Conservation (phyloP, 176 grass and related monocot genomes). For the Eleusine indica region DNA sequence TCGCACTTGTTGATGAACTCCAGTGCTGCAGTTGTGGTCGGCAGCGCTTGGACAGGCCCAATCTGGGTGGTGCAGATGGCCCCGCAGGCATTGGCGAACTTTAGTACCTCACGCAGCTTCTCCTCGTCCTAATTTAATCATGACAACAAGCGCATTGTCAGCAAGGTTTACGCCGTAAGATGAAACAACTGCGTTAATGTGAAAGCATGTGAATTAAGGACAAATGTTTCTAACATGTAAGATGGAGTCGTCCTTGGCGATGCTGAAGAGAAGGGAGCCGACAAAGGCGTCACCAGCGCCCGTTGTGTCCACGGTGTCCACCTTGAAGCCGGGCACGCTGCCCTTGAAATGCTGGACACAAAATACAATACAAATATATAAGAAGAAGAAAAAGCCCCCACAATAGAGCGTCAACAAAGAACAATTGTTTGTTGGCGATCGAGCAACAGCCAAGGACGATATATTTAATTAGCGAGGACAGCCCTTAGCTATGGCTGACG, state of each 20-base stretch:
- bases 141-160: no score
- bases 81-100: slow-evolving; percentile 76
- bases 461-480: no score
- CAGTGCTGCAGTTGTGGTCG: slow-evolving; percentile 39
- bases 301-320: slow-evolving; percentile 78
- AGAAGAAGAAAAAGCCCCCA: no score
- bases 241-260: slow-evolving; percentile 71
- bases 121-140: slow-evolving; percentile 46
- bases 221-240: slow-evolving; percentile 20
- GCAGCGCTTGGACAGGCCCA: slow-evolving; percentile 80
- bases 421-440: no score
- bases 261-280: slow-evolving; percentile 62
- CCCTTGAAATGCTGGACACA: slow-evolving; percentile 43
- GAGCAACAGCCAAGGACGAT: no score
- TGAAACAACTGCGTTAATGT: no score
- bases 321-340: slow-evolving; percentile 55
- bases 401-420: no score
- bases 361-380: no score
- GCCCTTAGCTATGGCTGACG: no score
- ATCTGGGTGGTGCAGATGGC: slow-evolving; percentile 85
- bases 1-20: slow-evolving; percentile 62
- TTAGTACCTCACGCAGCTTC: slow-evolving; percentile 73
- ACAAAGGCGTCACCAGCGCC: slow-evolving; percentile 90
- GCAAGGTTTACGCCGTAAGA: no score
- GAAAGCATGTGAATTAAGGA: no score